These are phyloP conservation scores for Acanthochlamys bracteata DNA, from an alignment of 106 monocot species.

Conservation along the genomic window DNA sequence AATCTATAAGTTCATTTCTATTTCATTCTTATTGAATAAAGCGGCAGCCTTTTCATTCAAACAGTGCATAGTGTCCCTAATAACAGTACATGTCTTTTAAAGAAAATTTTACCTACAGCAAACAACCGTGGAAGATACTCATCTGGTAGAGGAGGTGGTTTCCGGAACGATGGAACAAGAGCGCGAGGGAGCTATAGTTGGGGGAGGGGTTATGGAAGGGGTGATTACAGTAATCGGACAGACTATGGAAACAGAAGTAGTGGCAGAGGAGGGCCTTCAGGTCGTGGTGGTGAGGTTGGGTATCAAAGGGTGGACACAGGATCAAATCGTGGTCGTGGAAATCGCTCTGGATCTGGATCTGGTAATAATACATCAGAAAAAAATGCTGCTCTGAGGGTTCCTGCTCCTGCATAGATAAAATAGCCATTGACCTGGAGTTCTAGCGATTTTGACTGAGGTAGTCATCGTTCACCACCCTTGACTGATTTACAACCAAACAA, in stretches of 20 bases:
- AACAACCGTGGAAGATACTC: constrained; percentile 38
- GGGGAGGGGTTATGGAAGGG: constrained; percentile 55
- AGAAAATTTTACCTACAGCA: constrained; percentile 21
- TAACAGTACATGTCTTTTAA: no score
- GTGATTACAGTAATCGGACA: constrained; percentile 27
- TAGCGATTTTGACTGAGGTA: neutral
- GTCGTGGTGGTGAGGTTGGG: constrained; percentile 29
- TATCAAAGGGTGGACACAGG: constrained; percentile 50
- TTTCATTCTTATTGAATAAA: no score
- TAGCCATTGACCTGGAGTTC: neutral
- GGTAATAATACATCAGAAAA: constrained; percentile 12
- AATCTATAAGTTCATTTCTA: no score
- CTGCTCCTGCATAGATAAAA: constrained; percentile 12
- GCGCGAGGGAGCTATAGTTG: constrained; percentile 43
- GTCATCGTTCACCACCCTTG: neutral
- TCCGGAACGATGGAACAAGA: constrained; percentile 42
- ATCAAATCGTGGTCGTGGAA: constrained; percentile 22
- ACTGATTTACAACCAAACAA: neutral
- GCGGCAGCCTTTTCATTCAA: no score
- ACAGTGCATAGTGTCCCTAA: neutral
- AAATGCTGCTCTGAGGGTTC: constrained; percentile 6
- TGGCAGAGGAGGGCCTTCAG: constrained; percentile 23
- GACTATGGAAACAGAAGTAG: constrained; percentile 44
- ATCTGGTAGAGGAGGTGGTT: constrained; percentile 50
- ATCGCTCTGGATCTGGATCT: constrained; percentile 14